Conservation (phyloP, 257 asterid genomes). For the Cinchona pubescens region DNA sequence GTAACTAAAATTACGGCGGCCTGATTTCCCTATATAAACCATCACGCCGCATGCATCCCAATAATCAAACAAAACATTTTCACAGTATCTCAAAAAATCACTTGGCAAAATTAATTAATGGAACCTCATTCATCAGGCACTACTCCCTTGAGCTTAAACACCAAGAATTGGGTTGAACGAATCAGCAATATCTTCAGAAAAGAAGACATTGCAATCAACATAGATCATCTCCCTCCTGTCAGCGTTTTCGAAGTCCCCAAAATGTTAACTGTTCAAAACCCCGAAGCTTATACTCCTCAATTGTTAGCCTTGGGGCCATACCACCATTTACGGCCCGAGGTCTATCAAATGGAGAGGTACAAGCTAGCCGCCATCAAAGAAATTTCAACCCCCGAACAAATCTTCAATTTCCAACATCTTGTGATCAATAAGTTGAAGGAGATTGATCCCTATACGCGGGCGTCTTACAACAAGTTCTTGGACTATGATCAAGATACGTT, state of each 20-base stretch:
- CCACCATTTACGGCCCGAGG: constrained; percentile 44
- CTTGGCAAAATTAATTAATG: background rate
- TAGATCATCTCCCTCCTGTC: constrained; percentile 31
- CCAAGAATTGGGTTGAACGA: constrained; percentile 33
- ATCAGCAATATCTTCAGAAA: constrained; percentile 24
- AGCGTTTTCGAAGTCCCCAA: constrained; percentile 41
- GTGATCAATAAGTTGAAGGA: constrained; percentile 27
- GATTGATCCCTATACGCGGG: constrained; percentile 32
- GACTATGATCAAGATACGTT: constrained; percentile 38
- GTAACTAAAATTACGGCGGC: background rate
- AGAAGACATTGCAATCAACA: constrained; percentile 27
- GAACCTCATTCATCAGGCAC: background rate
- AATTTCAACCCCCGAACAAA: constrained; percentile 22
- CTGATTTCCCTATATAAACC: background rate
- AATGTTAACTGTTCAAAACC: constrained; percentile 26
- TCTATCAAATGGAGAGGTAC: constrained; percentile 39
- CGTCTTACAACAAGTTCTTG: constrained; percentile 38
- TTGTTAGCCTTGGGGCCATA: constrained; percentile 44
- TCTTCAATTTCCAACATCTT: constrained; percentile 17
- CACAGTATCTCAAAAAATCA: background rate
- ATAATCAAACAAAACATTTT: background rate
- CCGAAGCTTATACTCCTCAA: constrained; percentile 46
- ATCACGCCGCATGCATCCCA: background rate
- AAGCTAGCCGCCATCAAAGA: constrained; percentile 36
- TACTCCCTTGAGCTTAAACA: constrained; percentile 22